Conservation (phyloP, 768 basidiomycete genomes). For the Russula sp. region DNA sequence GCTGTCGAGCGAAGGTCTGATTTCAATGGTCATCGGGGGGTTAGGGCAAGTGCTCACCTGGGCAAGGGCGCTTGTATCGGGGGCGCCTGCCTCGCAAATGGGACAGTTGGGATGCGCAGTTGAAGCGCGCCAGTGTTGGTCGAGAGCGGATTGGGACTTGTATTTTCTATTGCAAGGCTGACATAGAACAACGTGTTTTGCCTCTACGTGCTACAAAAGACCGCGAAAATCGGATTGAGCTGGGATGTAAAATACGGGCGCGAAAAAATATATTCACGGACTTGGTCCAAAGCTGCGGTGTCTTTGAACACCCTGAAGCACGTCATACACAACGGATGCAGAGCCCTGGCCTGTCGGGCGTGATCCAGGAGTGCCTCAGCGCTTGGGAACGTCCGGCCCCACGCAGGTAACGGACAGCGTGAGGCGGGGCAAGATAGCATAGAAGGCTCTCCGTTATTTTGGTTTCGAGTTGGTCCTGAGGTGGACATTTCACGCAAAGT, state of each 20-base stretch:
- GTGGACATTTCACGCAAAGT: neutral
- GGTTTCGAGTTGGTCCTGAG: neutral
- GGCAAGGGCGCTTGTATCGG: constrained; percentile 11
- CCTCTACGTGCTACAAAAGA: constrained; percentile 15
- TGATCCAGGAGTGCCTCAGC: constrained; percentile 17
- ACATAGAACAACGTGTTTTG: constrained; percentile 19
- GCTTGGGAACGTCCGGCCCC: constrained; percentile 12
- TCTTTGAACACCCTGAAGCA: constrained; percentile 20
- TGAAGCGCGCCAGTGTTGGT: constrained; percentile 21
- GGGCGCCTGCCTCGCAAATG: constrained; percentile 9
- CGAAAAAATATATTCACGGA: neutral
- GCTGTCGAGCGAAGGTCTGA: neutral
- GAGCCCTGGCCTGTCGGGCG: constrained; percentile 3
- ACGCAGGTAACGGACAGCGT: constrained; percentile 10
- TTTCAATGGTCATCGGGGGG: neutral
- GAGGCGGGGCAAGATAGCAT: constrained; percentile 9
- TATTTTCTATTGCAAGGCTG: constrained; percentile 14
- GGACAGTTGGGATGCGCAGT: constrained; percentile 16
- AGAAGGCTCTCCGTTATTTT: neutral
- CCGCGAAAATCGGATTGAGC: neutral
- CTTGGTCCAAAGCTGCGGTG: constrained; percentile 15
- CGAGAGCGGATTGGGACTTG: constrained; percentile 20
- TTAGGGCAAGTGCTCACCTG: constrained; percentile 7
- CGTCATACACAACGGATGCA: constrained; percentile 14
- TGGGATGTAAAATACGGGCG: neutral